Conservation (phyloP, 331 rosid species). For the Stylosanthes scabra region DNA sequence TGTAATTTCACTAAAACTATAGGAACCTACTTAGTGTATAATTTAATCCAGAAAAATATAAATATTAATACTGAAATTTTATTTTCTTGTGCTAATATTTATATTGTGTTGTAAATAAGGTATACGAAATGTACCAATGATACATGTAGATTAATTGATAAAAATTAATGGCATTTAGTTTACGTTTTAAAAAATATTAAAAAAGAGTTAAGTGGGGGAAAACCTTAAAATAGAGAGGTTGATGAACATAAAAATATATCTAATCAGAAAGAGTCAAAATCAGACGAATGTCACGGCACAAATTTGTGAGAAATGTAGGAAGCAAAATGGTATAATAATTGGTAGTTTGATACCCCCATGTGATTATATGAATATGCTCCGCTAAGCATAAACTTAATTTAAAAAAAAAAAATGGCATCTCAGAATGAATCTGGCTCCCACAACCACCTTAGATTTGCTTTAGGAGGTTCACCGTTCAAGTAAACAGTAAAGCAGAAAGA, state of each 20-base stretch:
- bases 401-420: conserved; percentile 8
- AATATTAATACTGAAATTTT: too few species aligned
- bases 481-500: conserved; percentile 4
- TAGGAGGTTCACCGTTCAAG: conserved; percentile 9
- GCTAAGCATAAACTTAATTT: conserved; percentile 2
- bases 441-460: conserved; percentile 32
- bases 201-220: too few species aligned
- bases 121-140: too few species aligned
- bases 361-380: conserved; percentile 23
- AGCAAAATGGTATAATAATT: conserved; percentile 20
- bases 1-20: too few species aligned
- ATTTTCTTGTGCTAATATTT: too few species aligned
- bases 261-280: conserved; percentile 35
- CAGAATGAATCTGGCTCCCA: conserved; percentile 27
- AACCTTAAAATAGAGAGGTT: too few species aligned
- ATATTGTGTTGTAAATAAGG: too few species aligned
- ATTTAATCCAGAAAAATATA: too few species aligned
- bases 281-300: conserved; percentile 56
- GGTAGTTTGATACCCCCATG: conserved; percentile 36
- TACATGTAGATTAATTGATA: too few species aligned
- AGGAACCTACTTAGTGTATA: too few species aligned
- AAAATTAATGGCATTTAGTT: too few species aligned
- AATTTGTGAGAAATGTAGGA: conserved; percentile 38
- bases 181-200: too few species aligned
- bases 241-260: neutral